These are phyloP conservation scores for Eutrema yunnanense DNA, from an alignment of 345 rosid genomes.

Conservation along the genomic window DNA sequence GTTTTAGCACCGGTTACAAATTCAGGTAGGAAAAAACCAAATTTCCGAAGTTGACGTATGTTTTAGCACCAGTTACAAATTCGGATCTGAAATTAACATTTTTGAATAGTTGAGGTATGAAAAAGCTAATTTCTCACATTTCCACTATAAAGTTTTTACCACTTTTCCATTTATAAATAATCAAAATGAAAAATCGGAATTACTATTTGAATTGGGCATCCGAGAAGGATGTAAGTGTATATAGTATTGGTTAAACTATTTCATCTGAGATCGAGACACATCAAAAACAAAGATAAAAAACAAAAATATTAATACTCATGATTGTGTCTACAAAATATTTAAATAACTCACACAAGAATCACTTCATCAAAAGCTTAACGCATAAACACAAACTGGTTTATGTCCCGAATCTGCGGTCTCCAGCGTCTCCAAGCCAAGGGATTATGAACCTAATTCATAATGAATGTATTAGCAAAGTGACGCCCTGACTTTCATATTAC, in stretches of 20 bases:
- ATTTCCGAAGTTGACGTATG: too few species aligned
- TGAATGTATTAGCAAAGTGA: not conserved
- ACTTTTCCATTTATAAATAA: too few species aligned
- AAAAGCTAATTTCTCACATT: too few species aligned
- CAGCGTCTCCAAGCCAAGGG: conserved; percentile 98
- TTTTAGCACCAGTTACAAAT: too few species aligned
- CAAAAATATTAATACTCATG: not conserved
- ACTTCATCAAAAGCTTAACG: conserved; percentile 5
- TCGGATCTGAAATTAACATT: too few species aligned
- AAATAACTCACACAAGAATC: not conserved
- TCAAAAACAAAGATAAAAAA: not conserved
- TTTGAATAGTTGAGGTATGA: too few species aligned
- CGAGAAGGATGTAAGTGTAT: not conserved
- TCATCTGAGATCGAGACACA: not conserved
- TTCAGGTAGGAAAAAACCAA: too few species aligned
- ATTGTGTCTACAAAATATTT: not conserved
- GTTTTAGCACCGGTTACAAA: too few species aligned
- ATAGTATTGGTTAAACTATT: not conserved
- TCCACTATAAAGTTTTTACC: too few species aligned
- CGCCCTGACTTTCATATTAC: not conserved
- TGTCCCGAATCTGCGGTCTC: conserved; percentile 91
- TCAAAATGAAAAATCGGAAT: too few species aligned
- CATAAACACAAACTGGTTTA: not conserved
- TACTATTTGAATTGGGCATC: not conserved
- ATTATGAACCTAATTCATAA: conserved; percentile 54